Base-by-base conservation (phyloP, 768 basidiomycete species). In the Suillus luteus region DNA sequence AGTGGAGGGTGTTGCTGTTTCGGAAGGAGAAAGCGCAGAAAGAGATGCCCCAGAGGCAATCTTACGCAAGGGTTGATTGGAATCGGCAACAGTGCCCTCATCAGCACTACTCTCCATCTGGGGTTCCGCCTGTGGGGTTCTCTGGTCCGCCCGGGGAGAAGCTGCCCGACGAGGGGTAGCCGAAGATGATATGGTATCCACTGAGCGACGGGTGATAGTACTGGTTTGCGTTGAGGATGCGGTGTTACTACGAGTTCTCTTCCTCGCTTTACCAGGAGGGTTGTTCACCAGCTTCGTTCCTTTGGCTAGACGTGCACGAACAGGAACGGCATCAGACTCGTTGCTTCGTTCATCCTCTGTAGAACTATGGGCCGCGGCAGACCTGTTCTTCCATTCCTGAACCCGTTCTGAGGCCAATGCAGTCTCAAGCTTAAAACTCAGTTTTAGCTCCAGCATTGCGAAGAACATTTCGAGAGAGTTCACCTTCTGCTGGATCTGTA, bases 401-500 rank as follows among this genome's bases (percentile, higher is more conserved):
- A 74, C 55, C 59, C 74, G 84, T 43, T 92, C 91, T 9, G 85
- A 76, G 12, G 86, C 81, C 51, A 94, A 76, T 5, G 93, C 93
- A 43, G 80, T 82, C 73, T 94, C 93, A 62, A 95, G 80, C 93
- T 95, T 65, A 58, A 31, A 64, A 40, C 3, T 31, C 43, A 46
- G 22, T 62, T 31, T 31, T n/a, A 59, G 49, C 71, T 41, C 15
- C 48, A 40, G 61, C 60, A 24, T 52, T 60, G 24, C 19, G 31
- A 19, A 43, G 12, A 51, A 48, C 58, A 2, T 24, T 31, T n/a
- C n/a, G 60, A 5, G 57, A n/a, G 38, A 31, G 75, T 80, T 61
- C 51, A 94, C 95, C 86, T 96, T 96, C 67, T 91, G 87, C 77
- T 96, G 94, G 64, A 97, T 96, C 75, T 91, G 87, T 55, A 91